Evolutionary conservation across 2,329 filamentous ascomycete species (phyloP).

Genomic region (Cordyceps tenuipes): DNA sequence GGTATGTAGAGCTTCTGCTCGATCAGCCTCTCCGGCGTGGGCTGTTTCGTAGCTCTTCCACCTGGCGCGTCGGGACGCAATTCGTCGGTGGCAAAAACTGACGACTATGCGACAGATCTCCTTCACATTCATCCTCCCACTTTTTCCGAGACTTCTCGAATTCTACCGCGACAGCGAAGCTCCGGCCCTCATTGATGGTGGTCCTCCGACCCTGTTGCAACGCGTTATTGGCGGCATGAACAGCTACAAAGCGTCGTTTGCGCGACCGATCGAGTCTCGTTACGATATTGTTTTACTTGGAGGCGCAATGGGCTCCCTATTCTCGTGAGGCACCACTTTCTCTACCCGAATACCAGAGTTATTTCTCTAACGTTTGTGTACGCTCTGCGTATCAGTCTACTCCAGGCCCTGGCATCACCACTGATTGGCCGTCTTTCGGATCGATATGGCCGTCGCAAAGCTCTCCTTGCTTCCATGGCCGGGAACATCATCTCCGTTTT

Average conservation of each 20-base stretch:
- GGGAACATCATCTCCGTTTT: conserved; percentile 91
- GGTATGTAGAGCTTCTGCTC: conserved; percentile 43
- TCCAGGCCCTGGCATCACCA: conserved; percentile 87
- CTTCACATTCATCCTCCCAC: conserved; percentile 94
- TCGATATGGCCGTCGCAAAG: conserved; percentile 75
- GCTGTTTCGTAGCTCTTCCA: not conserved
- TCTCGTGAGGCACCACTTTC: conserved; percentile 44
- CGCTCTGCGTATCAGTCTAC: conserved; percentile 46
- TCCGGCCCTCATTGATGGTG: conserved; percentile 34
- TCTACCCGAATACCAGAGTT: not conserved
- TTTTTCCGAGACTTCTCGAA: conserved; percentile 90
- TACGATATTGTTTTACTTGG: conserved; percentile 96
- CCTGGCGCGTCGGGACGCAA: not conserved
- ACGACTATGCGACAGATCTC: conserved; percentile 58
- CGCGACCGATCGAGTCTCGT: conserved; percentile 84
- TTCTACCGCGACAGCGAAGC: conserved; percentile 88
- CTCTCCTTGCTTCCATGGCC: conserved; percentile 81
- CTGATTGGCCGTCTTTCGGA: conserved; percentile 86
- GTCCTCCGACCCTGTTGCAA: conserved; percentile 61
- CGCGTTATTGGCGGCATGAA: conserved; percentile 77
- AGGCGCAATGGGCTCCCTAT: conserved; percentile 86
- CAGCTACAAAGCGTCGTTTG: conserved; percentile 88
- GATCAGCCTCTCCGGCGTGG: not conserved
- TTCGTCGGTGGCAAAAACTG: not conserved
- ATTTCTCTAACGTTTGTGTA: not conserved